Evolutionary conservation across 2,329 filamentous ascomycete genomes (phyloP), one percentile per base, ranked within the genome.

Genomic region (Exophiala viscosa): DNA sequence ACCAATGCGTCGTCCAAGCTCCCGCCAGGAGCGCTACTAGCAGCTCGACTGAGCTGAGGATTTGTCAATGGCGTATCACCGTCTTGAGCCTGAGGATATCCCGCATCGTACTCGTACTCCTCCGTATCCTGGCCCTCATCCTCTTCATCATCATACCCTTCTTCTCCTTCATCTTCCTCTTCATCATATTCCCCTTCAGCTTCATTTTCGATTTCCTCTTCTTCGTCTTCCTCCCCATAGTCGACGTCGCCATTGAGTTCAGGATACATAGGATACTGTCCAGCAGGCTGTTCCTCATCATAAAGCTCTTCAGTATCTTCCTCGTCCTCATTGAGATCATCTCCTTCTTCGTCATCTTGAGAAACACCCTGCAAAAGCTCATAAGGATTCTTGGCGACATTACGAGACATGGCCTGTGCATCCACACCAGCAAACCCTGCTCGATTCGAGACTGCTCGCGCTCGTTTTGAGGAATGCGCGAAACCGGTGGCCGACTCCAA

Each of bases 1-100:
- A 59, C 60, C 38, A 64, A 47, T 1, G 61, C 61, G 43, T 62
- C 61, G 23, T 64, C 60, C 20, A 46, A 47, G 13, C 52, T 62
- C 8, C 45, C 57, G 7, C 61, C 61, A 5, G 55, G 52, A 1
- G 50, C 60, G 36, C 49, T 54, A 20, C 57, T 61, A 13, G 58
- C 47, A 2, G 54, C 54, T 14, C 52, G 54, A 46, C 53, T 61
- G 3, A 46, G 15, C 33, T 52, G 40, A 8, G 57, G 50, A 43
- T 57, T 55, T 18, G 58, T 57, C 15, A 50, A 34, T 20, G 57
- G 47, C 4, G 54, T 53, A 33, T 17, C 32, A 18, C 35, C 40
- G 31, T 46, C 48, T 9, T 54, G 15, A 6, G 32, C 38, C 18
- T 28, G 6, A 2, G 42, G 48, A 20, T 45, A 13, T 40, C 41